Conservation (phyloP, 306 rosid genomes). For the Quercus robur region DNA sequence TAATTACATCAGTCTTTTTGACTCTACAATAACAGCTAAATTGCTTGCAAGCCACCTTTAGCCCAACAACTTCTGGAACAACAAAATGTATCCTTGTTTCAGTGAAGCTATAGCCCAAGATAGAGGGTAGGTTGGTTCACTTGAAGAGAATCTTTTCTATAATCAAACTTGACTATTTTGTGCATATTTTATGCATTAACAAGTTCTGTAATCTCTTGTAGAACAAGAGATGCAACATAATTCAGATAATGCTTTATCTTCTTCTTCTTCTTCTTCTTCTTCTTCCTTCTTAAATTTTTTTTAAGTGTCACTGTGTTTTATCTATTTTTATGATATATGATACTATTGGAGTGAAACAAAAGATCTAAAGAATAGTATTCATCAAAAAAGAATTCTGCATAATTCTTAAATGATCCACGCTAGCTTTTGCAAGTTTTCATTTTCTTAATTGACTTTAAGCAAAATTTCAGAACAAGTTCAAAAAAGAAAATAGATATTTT, state of each 20-base stretch:
- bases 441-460: neutral
- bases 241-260: too few relatives aligned
- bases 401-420: neutral
- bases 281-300: too few relatives aligned
- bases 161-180: neutral
- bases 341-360: neutral
- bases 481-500: neutral
- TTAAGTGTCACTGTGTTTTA: too few relatives aligned
- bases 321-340: neutral
- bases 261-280: too few relatives aligned
- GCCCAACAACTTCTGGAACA: neutral
- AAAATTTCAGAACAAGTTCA: neutral
- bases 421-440: neutral
- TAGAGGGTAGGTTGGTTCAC: neutral
- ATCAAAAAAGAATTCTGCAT: neutral
- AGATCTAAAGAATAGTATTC: neutral
- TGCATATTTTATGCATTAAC: neutral
- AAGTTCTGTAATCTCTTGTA: neutral
- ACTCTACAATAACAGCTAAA: neutral
- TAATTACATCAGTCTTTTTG: neutral
- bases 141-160: neutral
- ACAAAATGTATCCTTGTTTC: neutral
- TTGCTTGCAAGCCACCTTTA: neutral
- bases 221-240: too few relatives aligned
- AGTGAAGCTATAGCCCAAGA: neutral